A percentile compares a stretch with the other conserved stretches of the same genome.
These are phyloP conservation scores for Fragilariopsis cylindrus DNA, from an alignment of 108 stramenopile genomes.

Conservation along the genomic window DNA sequence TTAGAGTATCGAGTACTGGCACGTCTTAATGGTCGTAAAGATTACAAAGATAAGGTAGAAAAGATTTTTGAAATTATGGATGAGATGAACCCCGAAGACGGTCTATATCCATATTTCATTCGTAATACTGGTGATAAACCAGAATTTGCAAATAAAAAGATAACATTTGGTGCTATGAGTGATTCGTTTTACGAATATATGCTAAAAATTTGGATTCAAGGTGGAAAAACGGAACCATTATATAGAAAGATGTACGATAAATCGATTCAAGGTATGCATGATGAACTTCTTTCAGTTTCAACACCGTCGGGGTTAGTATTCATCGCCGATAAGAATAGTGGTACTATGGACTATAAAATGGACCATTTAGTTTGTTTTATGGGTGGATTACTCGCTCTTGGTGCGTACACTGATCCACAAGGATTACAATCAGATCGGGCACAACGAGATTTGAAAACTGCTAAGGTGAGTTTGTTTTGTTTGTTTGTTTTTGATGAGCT, in stretches of 20 bases:
- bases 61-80: constrained; percentile 68
- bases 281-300: constrained; percentile 67
- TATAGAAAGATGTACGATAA: constrained; percentile 89
- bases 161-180: constrained; percentile 78
- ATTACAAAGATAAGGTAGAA: constrained; percentile 73
- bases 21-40: constrained; percentile 53
- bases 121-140: not conserved
- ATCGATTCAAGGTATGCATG: constrained; percentile 85
- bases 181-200: constrained; percentile 95
- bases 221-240: constrained; percentile 69
- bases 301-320: constrained; percentile 75
- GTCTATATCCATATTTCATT: constrained; percentile 41
- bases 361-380: constrained; percentile 96
- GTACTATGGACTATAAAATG: constrained; percentile 70
- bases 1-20: constrained; percentile 90
- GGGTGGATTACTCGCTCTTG: constrained; percentile 90
- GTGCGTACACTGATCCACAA: constrained; percentile 84
- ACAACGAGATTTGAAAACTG: constrained; percentile 80
- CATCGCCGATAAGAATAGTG: constrained; percentile 69
- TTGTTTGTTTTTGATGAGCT: not conserved
- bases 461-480: constrained; percentile 27
- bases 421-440: constrained; percentile 65
- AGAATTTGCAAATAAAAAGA: constrained; percentile 31
- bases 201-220: constrained; percentile 93
- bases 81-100: constrained; percentile 56